Evolutionary conservation across 768 basidiomycete genomes (phyloP).

Genomic region (Neoboletus subvelutipes): DNA sequence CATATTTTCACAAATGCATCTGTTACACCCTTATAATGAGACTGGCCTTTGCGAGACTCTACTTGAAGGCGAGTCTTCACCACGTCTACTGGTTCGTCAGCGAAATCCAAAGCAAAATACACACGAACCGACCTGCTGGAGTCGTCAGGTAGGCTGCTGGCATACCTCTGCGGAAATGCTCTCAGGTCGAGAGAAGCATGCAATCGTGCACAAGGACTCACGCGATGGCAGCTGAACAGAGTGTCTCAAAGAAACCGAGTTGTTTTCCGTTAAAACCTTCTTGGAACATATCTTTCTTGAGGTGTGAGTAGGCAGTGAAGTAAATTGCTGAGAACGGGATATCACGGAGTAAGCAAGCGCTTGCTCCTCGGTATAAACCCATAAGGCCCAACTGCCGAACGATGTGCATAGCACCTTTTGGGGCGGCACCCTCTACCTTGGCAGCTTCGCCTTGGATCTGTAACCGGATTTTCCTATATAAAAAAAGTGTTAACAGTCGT

Average conservation of each 20-base stretch:
- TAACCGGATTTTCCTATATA: constrained; percentile 90
- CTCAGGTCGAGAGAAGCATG: constrained; percentile 28
- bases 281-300: constrained; percentile 91
- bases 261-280: constrained; percentile 96
- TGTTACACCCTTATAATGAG: constrained; percentile 82
- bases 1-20: constrained; percentile 93
- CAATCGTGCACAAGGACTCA: constrained; percentile 41
- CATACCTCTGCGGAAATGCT: constrained; percentile 72
- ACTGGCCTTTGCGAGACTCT: constrained; percentile 88
- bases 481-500: constrained; percentile 2
- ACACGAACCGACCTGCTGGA: constrained; percentile 64
- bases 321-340: constrained; percentile 97
- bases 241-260: constrained; percentile 86
- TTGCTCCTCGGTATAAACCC: constrained; percentile 91
- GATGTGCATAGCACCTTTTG: constrained; percentile 89
- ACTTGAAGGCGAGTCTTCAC: constrained; percentile 96
- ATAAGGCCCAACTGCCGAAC: constrained; percentile 88
- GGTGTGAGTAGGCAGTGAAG: constrained; percentile 83
- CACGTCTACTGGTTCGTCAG: constrained; percentile 61
- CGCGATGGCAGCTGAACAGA: constrained; percentile 80
- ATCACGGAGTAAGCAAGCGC: constrained; percentile 90
- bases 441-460: constrained; percentile 97
- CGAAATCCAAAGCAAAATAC: constrained; percentile 1
- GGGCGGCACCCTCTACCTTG: constrained; percentile 74
- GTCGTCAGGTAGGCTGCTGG: constrained; percentile 94